Base-by-base conservation (phyloP, 352 stramenopile genomes). In the Pythium myriotylum region DNA sequence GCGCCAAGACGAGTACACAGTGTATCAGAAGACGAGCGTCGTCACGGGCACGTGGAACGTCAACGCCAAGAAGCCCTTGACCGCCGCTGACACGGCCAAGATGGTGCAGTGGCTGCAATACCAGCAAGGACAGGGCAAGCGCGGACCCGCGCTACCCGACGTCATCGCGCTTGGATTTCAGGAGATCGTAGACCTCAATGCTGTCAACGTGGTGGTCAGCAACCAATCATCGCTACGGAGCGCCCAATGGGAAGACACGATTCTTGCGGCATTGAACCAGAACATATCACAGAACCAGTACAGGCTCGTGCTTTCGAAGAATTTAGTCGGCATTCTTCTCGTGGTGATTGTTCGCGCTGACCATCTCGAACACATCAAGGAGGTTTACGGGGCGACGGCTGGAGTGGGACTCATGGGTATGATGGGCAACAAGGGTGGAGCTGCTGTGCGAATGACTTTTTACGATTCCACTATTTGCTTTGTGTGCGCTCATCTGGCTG, bases 151-250 rank as follows among this genome's bases (percentile, higher is more conserved):
- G 23, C 45, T 68, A 4, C 86, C 86, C 2, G 84, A 93, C 52
- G 65, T 95, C 54, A 70, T 94, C 22, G 84, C 81, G 1, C 52
- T 94, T 16, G 84, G 88, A 1, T 94, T 99, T 67, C 97, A 99
- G 70, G 98, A 99, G 84, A 99, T 99, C 64, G 98, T 99, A 0
- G 98, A 99, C 79, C 74, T 99, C 6, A 99, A 99, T 72, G 98
- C 97, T 3, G 95, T 99, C 14, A 99, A 99, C 68, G 97, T 99
- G 0, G 96, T 98, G 1, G 94, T 99, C 0, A 98, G 99, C 57
- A 98, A 94, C 64, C 91, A 98, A 47, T 98, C 88, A 19, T 87
- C 93, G 32, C 88, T 98, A 65, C 81, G 95, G 4, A 93, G 83
- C 55, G 61, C 88, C 9, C 85, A 91, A 48, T 97, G 91, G 90